Evolutionary conservation across 345 rosid species (phyloP).

Genomic region (Syzygium oleosum): DNA sequence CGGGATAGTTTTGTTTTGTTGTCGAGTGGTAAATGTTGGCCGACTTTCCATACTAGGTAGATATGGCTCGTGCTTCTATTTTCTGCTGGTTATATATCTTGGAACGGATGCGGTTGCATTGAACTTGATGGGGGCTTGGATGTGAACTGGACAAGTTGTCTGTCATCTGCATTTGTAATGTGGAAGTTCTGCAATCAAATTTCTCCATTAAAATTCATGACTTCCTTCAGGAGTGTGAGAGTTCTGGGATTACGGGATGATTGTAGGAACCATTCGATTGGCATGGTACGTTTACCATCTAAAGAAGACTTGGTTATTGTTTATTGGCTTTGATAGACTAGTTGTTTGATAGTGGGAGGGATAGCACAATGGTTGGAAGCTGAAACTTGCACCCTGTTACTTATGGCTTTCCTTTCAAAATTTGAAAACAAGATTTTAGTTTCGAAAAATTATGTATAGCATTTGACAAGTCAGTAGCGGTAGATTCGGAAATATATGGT

Average conservation of each 20-base stretch:
- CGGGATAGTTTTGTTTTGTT: accelerated
- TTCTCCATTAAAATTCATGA: neutral
- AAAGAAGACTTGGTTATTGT: neutral
- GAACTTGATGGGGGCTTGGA: neutral
- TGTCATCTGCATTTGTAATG: neutral
- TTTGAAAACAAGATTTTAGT: accelerated
- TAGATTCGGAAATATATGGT: accelerated
- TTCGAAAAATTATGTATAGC: accelerated
- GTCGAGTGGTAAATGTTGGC: neutral
- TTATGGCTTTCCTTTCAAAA: neutral
- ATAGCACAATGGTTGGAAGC: neutral
- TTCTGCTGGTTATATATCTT: neutral
- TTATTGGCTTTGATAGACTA: neutral
- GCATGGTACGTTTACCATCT: neutral
- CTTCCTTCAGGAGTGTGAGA: accelerated
- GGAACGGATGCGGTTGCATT: accelerated
- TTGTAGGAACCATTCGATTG: neutral
- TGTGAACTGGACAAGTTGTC: neutral
- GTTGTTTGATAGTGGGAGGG: neutral
- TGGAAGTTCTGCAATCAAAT: neutral
- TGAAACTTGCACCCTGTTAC: accelerated
- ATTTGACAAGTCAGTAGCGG: neutral
- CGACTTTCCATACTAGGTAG: neutral
- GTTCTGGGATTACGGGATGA: neutral
- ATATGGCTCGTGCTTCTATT: neutral